phyloP scores from a whole-genome alignment of 352 stramenopile genomes.

The Phytophthora kernoviae region DNA sequence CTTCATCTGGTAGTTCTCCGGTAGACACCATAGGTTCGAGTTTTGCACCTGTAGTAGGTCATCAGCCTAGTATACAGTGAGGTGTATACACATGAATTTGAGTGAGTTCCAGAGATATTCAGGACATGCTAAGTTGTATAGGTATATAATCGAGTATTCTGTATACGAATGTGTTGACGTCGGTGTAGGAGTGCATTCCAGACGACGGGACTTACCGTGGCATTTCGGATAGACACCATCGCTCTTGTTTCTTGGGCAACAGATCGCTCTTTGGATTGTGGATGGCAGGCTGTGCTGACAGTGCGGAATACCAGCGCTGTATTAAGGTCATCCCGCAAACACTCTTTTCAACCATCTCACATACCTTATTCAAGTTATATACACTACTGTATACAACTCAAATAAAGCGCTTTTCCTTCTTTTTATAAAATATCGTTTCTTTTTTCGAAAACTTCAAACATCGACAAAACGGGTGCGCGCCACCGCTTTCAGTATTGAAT shows the following conservation, averaged over 20 bases:
- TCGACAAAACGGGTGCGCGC: slow-evolving; percentile 2
- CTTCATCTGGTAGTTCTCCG: slow-evolving; percentile 99
- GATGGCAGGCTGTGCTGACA: slow-evolving; percentile 22
- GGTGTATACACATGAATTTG: not conserved
- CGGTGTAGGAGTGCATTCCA: not conserved
- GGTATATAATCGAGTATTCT: not conserved
- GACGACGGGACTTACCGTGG: slow-evolving; percentile 59
- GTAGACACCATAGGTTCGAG: slow-evolving; percentile 99
- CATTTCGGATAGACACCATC: slow-evolving; percentile 97
- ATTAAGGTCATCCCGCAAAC: not conserved
- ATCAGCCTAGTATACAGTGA: slow-evolving; percentile 58
- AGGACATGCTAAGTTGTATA: not conserved
- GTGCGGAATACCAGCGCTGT: slow-evolving; percentile 10
- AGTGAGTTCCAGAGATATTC: not conserved
- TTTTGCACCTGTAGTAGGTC: slow-evolving; percentile 99
- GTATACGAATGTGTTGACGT: not conserved
- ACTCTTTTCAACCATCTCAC: not conserved
- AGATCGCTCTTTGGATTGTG: slow-evolving; percentile 34
- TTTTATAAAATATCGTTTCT: no score
- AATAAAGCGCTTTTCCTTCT: no score
- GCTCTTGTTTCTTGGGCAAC: slow-evolving; percentile 16
- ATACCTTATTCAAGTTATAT: no score
- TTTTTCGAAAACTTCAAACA: no score
- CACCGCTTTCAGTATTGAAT: slow-evolving; percentile 35
- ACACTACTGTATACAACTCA: no score